Conservation (phyloP, 495 filamentous ascomycete species). For the Xylaria cubensis region DNA sequence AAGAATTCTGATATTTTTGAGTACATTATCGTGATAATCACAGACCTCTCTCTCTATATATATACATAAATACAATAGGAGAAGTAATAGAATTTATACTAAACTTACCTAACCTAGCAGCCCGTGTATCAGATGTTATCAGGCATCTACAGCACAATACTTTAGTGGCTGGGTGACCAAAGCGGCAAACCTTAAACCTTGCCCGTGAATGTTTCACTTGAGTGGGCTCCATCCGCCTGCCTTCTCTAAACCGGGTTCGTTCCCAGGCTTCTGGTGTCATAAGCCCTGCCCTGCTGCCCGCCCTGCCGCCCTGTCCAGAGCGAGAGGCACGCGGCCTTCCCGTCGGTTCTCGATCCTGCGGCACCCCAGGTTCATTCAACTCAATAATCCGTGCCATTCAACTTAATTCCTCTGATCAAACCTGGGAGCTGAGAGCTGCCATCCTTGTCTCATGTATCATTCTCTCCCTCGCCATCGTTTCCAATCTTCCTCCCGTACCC, state of each 20-base stretch:
- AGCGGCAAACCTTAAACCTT: slow-evolving; percentile 13
- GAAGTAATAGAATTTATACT: background rate
- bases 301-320: background rate
- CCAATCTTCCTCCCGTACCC: background rate
- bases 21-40: background rate
- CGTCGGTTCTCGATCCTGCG: slow-evolving; percentile 10
- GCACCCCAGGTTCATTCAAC: slow-evolving; percentile 6
- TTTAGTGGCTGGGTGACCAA: background rate
- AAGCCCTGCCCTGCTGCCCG: background rate
- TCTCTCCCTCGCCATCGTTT: slow-evolving; percentile 15
- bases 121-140: too few species aligned
- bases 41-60: too few species aligned
- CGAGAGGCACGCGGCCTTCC: background rate
- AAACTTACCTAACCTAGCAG: background rate
- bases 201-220: slow-evolving; percentile 30
- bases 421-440: slow-evolving; percentile 12
- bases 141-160: background rate
- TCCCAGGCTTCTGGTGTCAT: slow-evolving; percentile 25
- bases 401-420: background rate
- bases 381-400: background rate
- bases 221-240: slow-evolving; percentile 31
- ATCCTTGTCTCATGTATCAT: slow-evolving; percentile 17
- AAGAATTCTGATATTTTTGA: background rate
- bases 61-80: background rate
- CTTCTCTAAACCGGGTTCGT: slow-evolving; percentile 19